Evolutionary conservation across 805 yeast genomes (phyloP).

Genomic region (Suhomyces prunicola): DNA sequence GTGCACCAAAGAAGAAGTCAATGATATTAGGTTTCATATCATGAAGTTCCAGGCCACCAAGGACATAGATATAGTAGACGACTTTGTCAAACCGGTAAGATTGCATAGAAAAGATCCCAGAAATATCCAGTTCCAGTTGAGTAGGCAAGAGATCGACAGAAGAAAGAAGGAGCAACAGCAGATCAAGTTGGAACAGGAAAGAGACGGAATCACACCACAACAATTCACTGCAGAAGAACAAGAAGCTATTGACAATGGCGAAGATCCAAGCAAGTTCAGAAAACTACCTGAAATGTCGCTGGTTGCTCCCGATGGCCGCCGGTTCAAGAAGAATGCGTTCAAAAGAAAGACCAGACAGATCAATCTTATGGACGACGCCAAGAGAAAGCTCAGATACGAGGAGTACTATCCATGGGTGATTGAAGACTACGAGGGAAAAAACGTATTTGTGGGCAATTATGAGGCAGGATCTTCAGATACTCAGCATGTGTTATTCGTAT

Average conservation of each 20-base stretch:
- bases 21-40: conserved; percentile 73
- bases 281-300: conserved; percentile 52
- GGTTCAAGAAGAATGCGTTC: conserved; percentile 52
- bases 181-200: conserved; percentile 11
- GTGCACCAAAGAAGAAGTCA: conserved; percentile 67
- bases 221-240: conserved; percentile 12
- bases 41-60: conserved; percentile 74
- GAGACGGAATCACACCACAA: conserved; percentile 10
- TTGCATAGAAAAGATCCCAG: conserved; percentile 93
- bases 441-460: conserved; percentile 93
- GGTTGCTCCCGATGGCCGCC: conserved; percentile 88
- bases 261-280: conserved; percentile 10
- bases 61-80: conserved; percentile 64
- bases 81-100: conserved; percentile 79
- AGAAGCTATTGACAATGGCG: conserved; percentile 14
- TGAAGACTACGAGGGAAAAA: conserved; percentile 92
- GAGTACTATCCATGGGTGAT: conserved; percentile 98
- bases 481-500: conserved; percentile 75
- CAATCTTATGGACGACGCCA: conserved; percentile 74
- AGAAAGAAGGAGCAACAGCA: conserved; percentile 36
- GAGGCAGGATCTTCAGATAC: conserved; percentile 87
- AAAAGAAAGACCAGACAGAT: conserved; percentile 85
- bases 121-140: conserved; percentile 80
- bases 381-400: conserved; percentile 83
- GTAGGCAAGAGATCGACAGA: conserved; percentile 70